phyloP scores from a whole-genome alignment of 306 rosid genomes.

The Geum urbanum region DNA sequence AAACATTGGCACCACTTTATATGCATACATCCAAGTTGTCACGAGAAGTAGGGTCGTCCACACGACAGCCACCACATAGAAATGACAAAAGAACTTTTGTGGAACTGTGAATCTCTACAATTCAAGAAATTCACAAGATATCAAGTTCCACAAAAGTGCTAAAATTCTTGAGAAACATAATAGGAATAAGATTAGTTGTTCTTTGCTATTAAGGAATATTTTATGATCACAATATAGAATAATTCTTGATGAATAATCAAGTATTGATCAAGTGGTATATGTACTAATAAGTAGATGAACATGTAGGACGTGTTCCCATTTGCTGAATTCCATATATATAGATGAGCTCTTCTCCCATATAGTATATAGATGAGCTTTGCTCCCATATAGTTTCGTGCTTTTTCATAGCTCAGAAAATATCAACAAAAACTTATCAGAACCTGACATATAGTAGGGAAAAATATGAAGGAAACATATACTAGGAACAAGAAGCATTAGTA shows the following conservation, averaged over 20 bases:
- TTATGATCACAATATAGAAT: no score
- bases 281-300: no score
- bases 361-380: no score
- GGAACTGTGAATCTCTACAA: slow-evolving; percentile 78
- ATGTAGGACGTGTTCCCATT: no score
- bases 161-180: neutral
- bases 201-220: no score
- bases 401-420: neutral
- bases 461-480: no score
- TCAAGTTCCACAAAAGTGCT: neutral
- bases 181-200: neutral
- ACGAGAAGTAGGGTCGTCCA: slow-evolving; percentile 78
- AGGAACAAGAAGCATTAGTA: no score
- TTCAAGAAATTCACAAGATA: neutral
- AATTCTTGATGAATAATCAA: no score
- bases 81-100: slow-evolving; percentile 71
- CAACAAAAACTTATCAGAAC: neutral
- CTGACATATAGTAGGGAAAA: neutral
- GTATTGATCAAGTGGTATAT: no score
- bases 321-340: no score
- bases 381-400: neutral
- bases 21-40: slow-evolving; percentile 68
- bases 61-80: slow-evolving; percentile 54
- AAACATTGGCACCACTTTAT: slow-evolving; percentile 40
- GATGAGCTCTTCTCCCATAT: no score